Evolutionary conservation across 2,329 filamentous ascomycete genomes (phyloP), one percentile per base, ranked within the genome.

Genomic region (Biscogniauxia marginata): DNA sequence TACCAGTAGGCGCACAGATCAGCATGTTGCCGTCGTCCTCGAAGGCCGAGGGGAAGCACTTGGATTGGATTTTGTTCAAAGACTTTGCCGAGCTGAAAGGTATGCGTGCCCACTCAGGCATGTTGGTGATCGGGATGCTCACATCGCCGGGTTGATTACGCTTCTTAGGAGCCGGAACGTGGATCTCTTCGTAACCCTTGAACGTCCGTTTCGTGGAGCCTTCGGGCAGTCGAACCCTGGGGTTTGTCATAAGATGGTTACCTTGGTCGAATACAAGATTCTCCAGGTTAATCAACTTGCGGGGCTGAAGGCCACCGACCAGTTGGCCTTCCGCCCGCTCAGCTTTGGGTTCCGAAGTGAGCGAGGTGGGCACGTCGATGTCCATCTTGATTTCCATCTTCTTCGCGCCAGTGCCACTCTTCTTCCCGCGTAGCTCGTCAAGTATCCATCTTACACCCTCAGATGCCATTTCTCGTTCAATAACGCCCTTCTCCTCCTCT

Each of bases 161-260:
- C 65, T 91, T 88, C 77, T 96, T 96, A 1, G 96, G 96, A 4
- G 91, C 85, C 7, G 95, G 95, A 3, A 99, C 93, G 70, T 99
- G 95, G 56, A 98, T 97, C 70, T 99, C 95, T 74, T 99, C 95
- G 65, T 98, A 99, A 30, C 95, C 95, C 74, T 99, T 99, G 77
- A 97, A 97, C 0, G 90, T 91, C 49, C 92, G 85, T 74, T 98
- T 97, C 0, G 91, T 97, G 2, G 95, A 96, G 9, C 95, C 95
- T 71, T 96, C 91, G 0, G 95, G 95, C 19, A 99, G 81, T 61
- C 90, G 89, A 48, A 99, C 95, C 70, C 92, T 97, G 6, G 92
- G 90, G 67, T 99, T 99, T n/a, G 95, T 98, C 93, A 98, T 99
- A 46, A 99, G 82, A 77, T 99, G 95, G 68, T 98, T 99, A 52